phyloP scores from a whole-genome alignment of 23 red algal genomes.

The Chondrus crispus region DNA sequence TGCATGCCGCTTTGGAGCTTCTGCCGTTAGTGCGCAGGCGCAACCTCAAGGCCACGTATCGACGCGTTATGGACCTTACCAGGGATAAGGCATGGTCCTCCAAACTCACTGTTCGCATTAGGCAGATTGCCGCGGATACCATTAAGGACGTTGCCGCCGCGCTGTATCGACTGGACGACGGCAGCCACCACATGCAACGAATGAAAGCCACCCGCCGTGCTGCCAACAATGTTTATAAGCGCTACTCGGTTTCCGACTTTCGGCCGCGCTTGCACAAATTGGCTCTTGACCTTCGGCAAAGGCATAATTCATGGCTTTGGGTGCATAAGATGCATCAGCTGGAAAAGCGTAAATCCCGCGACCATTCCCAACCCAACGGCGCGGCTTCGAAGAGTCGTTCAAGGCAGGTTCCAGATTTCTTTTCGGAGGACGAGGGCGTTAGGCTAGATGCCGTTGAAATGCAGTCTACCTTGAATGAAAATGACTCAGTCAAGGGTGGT shows the following conservation, averaged over 20 bases:
- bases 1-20: not conserved
- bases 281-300: not conserved
- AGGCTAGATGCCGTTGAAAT: too few species aligned
- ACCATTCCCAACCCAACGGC: not conserved
- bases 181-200: not conserved
- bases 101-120: not conserved
- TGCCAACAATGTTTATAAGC: not conserved
- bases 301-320: too few species aligned
- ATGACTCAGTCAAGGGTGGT: not conserved
- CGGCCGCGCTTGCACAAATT: not conserved
- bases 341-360: not conserved
- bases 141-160: not conserved
- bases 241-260: not conserved
- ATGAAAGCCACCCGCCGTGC: not conserved
- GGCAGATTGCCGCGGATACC: not conserved
- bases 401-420: not conserved
- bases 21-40: not conserved
- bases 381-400: not conserved
- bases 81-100: not conserved
- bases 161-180: not conserved
- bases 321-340: too few species aligned
- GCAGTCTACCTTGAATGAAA: too few species aligned
- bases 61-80: not conserved
- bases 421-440: not conserved
- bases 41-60: not conserved